Evolutionary conservation across 768 basidiomycete species (phyloP).

Genomic region (Leccinum uliginosum): DNA sequence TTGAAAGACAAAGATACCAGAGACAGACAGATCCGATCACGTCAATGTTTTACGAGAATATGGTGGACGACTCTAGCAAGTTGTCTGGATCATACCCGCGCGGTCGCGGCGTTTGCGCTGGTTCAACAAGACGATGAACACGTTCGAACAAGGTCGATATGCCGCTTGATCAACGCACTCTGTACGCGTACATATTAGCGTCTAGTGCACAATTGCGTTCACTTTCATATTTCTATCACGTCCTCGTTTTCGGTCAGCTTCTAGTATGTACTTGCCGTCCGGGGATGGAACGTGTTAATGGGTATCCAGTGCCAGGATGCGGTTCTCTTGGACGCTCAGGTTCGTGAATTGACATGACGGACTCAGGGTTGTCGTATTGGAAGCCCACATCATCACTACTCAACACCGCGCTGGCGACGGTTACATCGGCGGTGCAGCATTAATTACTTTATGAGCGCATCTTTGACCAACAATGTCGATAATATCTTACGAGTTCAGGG

Average conservation of each 20-base stretch:
- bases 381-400: neutral
- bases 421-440: neutral
- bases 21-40: no score
- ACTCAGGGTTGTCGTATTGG: neutral
- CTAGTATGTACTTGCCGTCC: neutral
- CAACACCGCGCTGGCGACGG: neutral
- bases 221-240: neutral
- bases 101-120: no score
- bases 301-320: no score
- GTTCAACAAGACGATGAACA: no score
- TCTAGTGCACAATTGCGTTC: neutral
- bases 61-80: no score
- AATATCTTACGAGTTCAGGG: neutral
- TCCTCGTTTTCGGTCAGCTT: neutral
- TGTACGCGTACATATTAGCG: neutral
- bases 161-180: no score
- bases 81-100: no score
- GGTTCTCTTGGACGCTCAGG: neutral
- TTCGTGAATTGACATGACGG: neutral
- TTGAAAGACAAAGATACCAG: no score
- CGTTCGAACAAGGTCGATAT: no score
- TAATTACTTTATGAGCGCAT: neutral
- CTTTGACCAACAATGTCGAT: neutral
- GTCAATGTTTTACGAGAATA: no score
- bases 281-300: neutral